Percentiles rank a stretch among this genome's conserved stretches.
Conservation (phyloP, 2,329 filamentous ascomycete species). For the Penicillium sp. region DNA sequence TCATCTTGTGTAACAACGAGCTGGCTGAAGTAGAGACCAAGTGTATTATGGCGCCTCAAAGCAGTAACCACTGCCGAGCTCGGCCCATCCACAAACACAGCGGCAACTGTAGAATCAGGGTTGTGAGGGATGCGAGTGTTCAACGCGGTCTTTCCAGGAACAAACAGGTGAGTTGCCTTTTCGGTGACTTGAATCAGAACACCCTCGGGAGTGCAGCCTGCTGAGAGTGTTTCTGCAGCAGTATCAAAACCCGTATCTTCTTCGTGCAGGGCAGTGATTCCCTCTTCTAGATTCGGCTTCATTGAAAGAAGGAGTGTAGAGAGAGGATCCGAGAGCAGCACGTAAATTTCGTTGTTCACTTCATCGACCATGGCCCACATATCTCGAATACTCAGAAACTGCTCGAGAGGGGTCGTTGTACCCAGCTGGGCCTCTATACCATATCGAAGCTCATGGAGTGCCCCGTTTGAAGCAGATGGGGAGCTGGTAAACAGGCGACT, state of each 20-base stretch:
- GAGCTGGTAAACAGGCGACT: conserved; percentile 70
- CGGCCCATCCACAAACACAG: conserved; percentile 35
- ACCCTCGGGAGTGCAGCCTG: conserved; percentile 40
- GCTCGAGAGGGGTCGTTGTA: conserved; percentile 44
- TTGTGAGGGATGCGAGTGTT: conserved; percentile 29
- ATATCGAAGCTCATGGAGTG: conserved; percentile 69
- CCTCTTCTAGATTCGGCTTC: conserved; percentile 42
- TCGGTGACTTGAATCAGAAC: conserved; percentile 50
- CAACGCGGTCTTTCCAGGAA: conserved; percentile 24
- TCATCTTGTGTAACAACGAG: conserved; percentile 21
- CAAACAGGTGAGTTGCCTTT: conserved; percentile 37
- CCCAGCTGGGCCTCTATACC: conserved; percentile 72
- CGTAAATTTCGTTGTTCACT: conserved; percentile 38
- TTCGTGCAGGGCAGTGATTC: conserved; percentile 45
- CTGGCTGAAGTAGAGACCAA: conserved; percentile 34
- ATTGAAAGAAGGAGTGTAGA: conserved; percentile 44
- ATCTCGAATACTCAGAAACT: conserved; percentile 44
- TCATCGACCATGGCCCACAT: conserved; percentile 50
- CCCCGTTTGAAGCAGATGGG: conserved; percentile 64
- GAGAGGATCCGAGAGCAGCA: conserved; percentile 48
- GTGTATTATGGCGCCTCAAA: conserved; percentile 28
- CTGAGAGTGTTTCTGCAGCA: conserved; percentile 48
- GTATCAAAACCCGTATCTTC: conserved; percentile 46
- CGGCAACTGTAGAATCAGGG: conserved; percentile 28
- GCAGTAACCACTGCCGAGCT: conserved; percentile 35